phyloP scores from a whole-genome alignment of 768 basidiomycete species.

The Pholiota conissans region DNA sequence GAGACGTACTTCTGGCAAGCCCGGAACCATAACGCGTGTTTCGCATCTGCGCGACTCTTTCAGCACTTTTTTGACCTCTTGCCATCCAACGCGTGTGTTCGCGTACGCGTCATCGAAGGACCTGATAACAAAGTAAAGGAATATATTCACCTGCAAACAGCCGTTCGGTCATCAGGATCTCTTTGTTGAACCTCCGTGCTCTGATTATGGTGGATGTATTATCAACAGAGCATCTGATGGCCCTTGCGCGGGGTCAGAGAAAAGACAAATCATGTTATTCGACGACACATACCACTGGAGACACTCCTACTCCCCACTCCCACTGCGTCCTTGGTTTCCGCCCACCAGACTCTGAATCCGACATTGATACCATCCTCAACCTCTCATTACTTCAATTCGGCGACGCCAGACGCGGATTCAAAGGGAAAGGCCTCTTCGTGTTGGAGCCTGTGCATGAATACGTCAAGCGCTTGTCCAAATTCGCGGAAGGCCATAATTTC shows the following conservation, averaged over 20 bases:
- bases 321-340: slow-evolving; percentile 19
- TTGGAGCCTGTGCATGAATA: slow-evolving; percentile 19
- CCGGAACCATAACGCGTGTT: slow-evolving; percentile 23
- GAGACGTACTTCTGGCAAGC: slow-evolving; percentile 24
- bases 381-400: slow-evolving; percentile 24
- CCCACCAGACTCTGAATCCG: slow-evolving; percentile 2
- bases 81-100: slow-evolving; percentile 13
- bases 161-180: no score
- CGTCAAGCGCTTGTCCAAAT: slow-evolving; percentile 12
- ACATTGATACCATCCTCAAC: slow-evolving; percentile 21
- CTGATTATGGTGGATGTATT: no score
- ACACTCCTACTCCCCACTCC: slow-evolving; percentile 8
- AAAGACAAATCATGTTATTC: no score
- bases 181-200: no score
- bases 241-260: no score
- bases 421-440: slow-evolving; percentile 22
- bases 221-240: no score
- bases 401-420: slow-evolving; percentile 20
- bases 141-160: no score
- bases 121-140: slow-evolving; percentile 1
- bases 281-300: no score
- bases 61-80: slow-evolving; percentile 25
- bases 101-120: slow-evolving; percentile 17
- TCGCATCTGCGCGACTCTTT: slow-evolving; percentile 14
- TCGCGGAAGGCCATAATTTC: slow-evolving; percentile 17